Base-by-base conservation (phyloP, 306 rosid species). In the Ceratonia siliqua region DNA sequence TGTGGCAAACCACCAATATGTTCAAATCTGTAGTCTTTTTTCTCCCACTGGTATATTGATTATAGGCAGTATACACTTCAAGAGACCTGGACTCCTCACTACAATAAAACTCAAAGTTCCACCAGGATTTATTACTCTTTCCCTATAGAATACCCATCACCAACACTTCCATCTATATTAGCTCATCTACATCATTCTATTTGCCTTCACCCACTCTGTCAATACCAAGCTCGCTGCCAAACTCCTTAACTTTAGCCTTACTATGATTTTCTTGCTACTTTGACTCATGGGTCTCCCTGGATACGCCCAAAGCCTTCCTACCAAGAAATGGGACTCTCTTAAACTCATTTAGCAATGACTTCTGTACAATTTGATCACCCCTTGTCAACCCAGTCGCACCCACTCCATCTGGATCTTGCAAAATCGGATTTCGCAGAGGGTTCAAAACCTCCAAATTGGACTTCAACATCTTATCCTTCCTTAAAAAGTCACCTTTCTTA, bases 391-490 rank as follows among this genome's bases (percentile, higher is more conserved):
- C 83, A 12, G 88, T 80, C 49, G 81, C 68, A 7, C 91, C 96
- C 41, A 78, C 20, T 33, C 72, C 81, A 62, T 94, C 98, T 12
- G 97, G 98, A 46, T 94, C 98, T 41, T 94, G 97, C 7, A 94
- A 70, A 84, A 94, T 65, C 0, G 96, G 89, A 39, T 89, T 91
- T 13, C 70, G 82, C 76, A 84, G 24, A 1, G 98, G 98, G 54
- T 94, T 89, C 81, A 94, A 55, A 1, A 7, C 69, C 72, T 89
- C 98, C 55, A 86, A 79, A 83, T 85, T 85, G 6, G 97, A 81
- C 80, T 79, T 91, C 33, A 91, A 85, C 94, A 89, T 91, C 79
- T 79, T 85, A 65, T 94, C 98, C 84, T 90, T 83, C 82, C 91
- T 84, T 85, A 94, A 69, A 74, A 82, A 94, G 5, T 89, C 97